Percentiles rank a stretch among this genome's conserved stretches.
These are phyloP conservation scores for Aspergillus jensenii DNA, from an alignment of 2,329 filamentous ascomycete genomes.

Conservation along the genomic window DNA sequence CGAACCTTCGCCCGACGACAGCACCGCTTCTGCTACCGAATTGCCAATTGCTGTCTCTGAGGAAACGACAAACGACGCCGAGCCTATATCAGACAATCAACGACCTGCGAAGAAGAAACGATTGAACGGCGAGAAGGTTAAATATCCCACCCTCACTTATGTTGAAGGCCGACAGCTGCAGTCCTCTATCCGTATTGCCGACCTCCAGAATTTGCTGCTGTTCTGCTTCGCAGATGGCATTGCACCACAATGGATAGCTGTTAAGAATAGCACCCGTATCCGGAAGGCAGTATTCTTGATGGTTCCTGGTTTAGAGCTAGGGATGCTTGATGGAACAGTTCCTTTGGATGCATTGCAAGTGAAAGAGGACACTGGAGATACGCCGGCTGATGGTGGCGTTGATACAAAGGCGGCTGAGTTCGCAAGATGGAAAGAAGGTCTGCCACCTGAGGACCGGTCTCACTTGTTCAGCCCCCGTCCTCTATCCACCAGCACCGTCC, in stretches of 20 bases:
- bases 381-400: slow-evolving; percentile 17
- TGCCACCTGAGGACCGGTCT: slow-evolving; percentile 33
- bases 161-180: slow-evolving; percentile 52
- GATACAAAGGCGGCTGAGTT: slow-evolving; percentile 32
- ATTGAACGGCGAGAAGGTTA: slow-evolving; percentile 44
- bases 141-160: slow-evolving; percentile 56
- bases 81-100: slow-evolving; percentile 19
- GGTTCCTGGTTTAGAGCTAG: slow-evolving; percentile 86
- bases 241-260: slow-evolving; percentile 63
- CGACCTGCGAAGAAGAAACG: slow-evolving; percentile 32
- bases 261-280: slow-evolving; percentile 57
- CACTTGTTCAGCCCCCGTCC: slow-evolving; percentile 34
- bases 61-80: slow-evolving; percentile 1
- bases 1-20: slow-evolving; percentile 11
- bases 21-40: not conserved
- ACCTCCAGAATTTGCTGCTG: slow-evolving; percentile 59
- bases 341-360: slow-evolving; percentile 31
- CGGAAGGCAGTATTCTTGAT: slow-evolving; percentile 83
- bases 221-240: slow-evolving; percentile 63
- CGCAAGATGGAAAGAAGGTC: slow-evolving; percentile 40
- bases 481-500: slow-evolving; percentile 32
- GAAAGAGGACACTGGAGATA: slow-evolving; percentile 1
- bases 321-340: slow-evolving; percentile 73
- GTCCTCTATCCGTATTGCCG: slow-evolving; percentile 56
- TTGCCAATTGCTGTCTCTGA: slow-evolving; percentile 1